phyloP scores from a whole-genome alignment of 2,329 filamentous ascomycete genomes.

The Myriosclerotinia curreyana region DNA sequence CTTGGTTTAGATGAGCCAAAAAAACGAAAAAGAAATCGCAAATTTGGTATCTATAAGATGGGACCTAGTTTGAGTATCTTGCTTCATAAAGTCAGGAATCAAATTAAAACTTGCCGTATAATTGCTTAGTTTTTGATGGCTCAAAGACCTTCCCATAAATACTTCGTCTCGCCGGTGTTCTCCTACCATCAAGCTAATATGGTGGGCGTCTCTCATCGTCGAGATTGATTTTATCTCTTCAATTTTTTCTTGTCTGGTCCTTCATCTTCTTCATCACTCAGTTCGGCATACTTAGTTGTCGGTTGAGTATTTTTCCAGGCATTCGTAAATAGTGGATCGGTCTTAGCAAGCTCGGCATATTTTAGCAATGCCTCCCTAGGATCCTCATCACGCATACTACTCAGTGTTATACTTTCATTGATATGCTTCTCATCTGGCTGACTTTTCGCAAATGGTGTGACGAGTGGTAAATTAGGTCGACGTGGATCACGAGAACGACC shows the following conservation, averaged over 20 bases:
- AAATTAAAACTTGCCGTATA: constrained; percentile 8
- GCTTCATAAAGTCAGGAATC: not conserved
- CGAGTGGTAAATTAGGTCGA: constrained; percentile 76
- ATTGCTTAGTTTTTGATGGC: not conserved
- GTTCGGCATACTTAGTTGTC: constrained; percentile 82
- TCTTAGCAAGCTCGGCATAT: constrained; percentile 90
- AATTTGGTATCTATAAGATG: not conserved
- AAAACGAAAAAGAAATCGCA: too few relatives aligned
- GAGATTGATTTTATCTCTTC: constrained; percentile 13
- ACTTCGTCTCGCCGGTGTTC: not conserved
- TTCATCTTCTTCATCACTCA: constrained; percentile 79
- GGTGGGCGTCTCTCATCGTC: not conserved
- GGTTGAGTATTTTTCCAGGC: constrained; percentile 93
- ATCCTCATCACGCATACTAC: constrained; percentile 93
- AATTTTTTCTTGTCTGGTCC: constrained; percentile 58
- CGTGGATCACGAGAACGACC: constrained; percentile 76
- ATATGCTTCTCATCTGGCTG: constrained; percentile 90
- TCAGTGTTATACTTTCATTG: constrained; percentile 81
- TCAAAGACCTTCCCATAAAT: not conserved
- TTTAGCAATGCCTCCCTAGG: constrained; percentile 89
- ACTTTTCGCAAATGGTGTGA: constrained; percentile 86
- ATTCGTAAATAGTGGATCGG: constrained; percentile 90
- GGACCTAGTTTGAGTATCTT: not conserved
- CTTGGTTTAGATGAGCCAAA: not conserved
- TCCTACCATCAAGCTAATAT: not conserved